Conservation (phyloP, 257 asterid species). For the Rehmannia glutinosa region DNA sequence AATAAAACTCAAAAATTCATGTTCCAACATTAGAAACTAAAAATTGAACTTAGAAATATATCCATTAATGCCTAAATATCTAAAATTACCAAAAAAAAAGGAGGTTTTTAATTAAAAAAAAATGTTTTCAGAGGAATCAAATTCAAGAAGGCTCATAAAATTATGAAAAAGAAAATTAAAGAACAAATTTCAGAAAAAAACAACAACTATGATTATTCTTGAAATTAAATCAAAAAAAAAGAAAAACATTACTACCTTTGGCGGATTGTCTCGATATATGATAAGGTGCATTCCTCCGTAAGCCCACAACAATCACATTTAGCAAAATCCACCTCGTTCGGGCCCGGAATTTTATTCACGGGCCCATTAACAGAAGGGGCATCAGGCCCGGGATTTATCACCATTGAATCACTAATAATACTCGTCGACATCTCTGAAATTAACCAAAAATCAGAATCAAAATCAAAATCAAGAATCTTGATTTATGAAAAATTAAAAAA, state of each 20-base stretch:
- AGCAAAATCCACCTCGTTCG: slow-evolving; percentile 54
- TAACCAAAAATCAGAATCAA: not conserved
- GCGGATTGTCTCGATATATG: slow-evolving; percentile 61
- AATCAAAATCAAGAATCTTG: slow-evolving; percentile 8
- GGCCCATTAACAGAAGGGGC: slow-evolving; percentile 26
- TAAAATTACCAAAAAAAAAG: too few relatives aligned
- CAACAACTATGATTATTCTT: too few relatives aligned
- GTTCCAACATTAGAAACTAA: too few relatives aligned
- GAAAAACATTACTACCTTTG: slow-evolving; percentile 24
- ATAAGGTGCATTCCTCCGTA: slow-evolving; percentile 79
- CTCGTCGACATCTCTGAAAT: slow-evolving; percentile 47
- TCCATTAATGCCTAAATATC: too few relatives aligned
- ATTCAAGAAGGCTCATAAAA: not conserved
- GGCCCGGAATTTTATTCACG: slow-evolving; percentile 27
- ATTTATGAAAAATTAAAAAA: not conserved
- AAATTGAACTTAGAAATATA: too few relatives aligned
- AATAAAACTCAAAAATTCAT: too few relatives aligned
- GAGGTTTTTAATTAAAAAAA: too few relatives aligned
- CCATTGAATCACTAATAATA: slow-evolving; percentile 44
- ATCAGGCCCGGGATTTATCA: slow-evolving; percentile 40
- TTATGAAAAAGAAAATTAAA: too few relatives aligned
- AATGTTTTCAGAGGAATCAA: too few relatives aligned
- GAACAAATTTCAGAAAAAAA: too few relatives aligned
- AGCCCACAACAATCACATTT: slow-evolving; percentile 92
- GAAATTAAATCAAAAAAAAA: too few relatives aligned